Base-by-base conservation (phyloP, 345 rosid species). In the Camelina neglecta region DNA sequence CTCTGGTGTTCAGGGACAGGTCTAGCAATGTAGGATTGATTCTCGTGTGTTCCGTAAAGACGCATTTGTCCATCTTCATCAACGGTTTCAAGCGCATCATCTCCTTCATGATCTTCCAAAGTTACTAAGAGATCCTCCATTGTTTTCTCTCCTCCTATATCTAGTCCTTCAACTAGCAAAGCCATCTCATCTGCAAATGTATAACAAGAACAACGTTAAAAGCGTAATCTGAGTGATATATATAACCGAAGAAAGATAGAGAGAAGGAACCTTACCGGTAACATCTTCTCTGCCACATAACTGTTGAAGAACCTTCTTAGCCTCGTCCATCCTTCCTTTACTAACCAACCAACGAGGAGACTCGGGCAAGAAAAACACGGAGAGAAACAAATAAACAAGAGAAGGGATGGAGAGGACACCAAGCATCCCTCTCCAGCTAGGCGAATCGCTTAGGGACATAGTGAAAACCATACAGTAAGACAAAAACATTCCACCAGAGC, bases 301-400 rank as follows among this genome's bases (percentile, higher is more conserved):
- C 78, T 77, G 87, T 84, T 95, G 97, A 61, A 95, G 94, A 83
- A 89, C 97, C 38, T 11, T 60, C 73, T 88, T 89, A 12, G 99
- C 99, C 81, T 95, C 96, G 0, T 77, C 66, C 99, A 92, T 92
- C 79, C 60, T 90, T 53, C 99, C 99, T 86, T 92, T 95, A 75
- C 99, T 95, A 75, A 95, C 97, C 58, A 95, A 86, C 98, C 99
- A 95, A 79, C 99, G 89, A 81, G 99, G 99, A 53, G 99, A 92
- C 82, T 95, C 99, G 5, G 99, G 99, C 88, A 95, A 79, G 83
- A 84, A 95, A 79, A 95, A 87, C 73, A 95, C 86, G 0, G 90
- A 77, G 38, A 92, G 74, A 26, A 71, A 81, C 82, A 95, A 77
- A 53, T 89, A 95, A 7, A 90, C 18, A 8, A 92, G 72, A 5